Percentiles rank a stretch among this genome's conserved stretches.
phyloP scores from a whole-genome alignment of 305 asterid genomes.

The Fraxinus paxiana region DNA sequence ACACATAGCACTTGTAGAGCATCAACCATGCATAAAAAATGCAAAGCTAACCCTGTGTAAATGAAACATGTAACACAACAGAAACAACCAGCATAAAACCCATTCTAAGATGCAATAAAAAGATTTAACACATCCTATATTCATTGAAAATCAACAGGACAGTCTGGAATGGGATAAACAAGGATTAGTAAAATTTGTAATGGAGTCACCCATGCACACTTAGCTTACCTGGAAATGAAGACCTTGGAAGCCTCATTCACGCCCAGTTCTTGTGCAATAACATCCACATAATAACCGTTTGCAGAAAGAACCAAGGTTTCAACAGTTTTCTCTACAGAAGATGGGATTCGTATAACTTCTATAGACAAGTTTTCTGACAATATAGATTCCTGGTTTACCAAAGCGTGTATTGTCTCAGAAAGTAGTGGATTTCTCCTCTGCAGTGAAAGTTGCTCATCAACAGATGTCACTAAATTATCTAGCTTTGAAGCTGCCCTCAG shows the following conservation, averaged over 20 bases:
- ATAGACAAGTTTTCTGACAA: conserved; percentile 38
- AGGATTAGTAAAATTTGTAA: conserved; percentile 10
- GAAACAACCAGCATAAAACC: not conserved
- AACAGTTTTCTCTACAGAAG: conserved; percentile 46
- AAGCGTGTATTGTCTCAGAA: conserved; percentile 41
- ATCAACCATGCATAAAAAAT: not conserved
- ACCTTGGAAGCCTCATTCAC: conserved; percentile 61
- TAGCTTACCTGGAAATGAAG: conserved; percentile 68
- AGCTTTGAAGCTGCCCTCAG: conserved; percentile 51
- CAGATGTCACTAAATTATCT: conserved; percentile 37
- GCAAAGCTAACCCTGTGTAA: not conserved
- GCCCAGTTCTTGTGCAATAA: conserved; percentile 58
- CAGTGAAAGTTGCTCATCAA: conserved; percentile 56
- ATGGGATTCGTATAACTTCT: conserved; percentile 60
- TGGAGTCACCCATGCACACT: not conserved
- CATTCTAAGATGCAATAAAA: not conserved
- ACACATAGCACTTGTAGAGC: not conserved
- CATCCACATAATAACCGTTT: conserved; percentile 76
- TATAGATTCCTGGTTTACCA: conserved; percentile 38
- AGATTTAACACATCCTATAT: not conserved
- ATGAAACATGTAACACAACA: not conserved
- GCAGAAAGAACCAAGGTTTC: conserved; percentile 46
- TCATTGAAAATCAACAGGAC: not conserved
- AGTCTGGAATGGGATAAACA: not conserved
- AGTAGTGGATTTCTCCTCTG: conserved; percentile 50